phyloP scores from a whole-genome alignment of 306 rosid species.

The Sicyos edulis region DNA sequence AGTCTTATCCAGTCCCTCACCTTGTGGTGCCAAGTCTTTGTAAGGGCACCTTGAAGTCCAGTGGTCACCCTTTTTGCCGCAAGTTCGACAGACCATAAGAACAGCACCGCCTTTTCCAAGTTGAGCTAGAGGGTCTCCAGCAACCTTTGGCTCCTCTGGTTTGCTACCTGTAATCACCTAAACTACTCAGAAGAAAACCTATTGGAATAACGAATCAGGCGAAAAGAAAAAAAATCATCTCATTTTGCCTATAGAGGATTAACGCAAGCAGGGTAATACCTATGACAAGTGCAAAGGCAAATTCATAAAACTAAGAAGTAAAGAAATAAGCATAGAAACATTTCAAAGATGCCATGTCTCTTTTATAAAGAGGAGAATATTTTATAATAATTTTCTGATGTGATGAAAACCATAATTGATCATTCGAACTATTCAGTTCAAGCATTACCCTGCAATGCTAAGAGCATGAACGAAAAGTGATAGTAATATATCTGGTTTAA shows the following conservation, averaged over 20 bases:
- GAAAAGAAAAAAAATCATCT: neutral
- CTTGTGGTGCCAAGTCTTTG: slow-evolving; percentile 70
- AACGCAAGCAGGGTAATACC: neutral
- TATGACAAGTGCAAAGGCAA: neutral
- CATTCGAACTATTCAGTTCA: neutral
- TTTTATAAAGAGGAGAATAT: neutral
- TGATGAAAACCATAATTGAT: neutral
- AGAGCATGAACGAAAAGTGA: neutral
- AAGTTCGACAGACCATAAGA: slow-evolving; percentile 86
- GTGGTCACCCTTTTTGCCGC: slow-evolving; percentile 95
- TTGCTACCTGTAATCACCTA: slow-evolving; percentile 47
- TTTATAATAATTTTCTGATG: neutral
- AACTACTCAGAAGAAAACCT: neutral
- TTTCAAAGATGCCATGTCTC: neutral
- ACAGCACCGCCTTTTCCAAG: slow-evolving; percentile 59
- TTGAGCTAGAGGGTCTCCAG: slow-evolving; percentile 51
- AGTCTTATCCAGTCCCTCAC: slow-evolving; percentile 63
- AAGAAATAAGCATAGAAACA: neutral
- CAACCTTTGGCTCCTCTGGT: slow-evolving; percentile 59
- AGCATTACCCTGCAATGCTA: neutral
- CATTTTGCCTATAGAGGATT: neutral
- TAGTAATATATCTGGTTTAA: neutral
- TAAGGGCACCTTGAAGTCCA: slow-evolving; percentile 95
- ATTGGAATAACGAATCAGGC: neutral
- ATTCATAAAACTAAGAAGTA: neutral